Evolutionary conservation across 2,329 filamentous ascomycete species (phyloP), one percentile per base, ranked within the genome.

Genomic region (Zopfia rhizophila): DNA sequence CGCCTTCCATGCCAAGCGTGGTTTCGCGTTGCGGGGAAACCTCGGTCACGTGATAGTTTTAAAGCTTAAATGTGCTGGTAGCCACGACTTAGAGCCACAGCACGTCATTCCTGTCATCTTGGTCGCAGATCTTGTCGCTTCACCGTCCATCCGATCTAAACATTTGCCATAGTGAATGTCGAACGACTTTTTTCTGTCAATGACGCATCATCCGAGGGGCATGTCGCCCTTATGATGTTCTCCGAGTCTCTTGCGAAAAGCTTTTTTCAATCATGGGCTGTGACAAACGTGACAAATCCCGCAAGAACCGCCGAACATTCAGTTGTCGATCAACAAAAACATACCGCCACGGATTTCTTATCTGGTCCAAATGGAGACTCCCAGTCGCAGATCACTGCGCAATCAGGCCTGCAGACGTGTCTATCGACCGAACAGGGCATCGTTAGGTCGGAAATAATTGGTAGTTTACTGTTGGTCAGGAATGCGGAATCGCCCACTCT

Each of bases 21-120:
- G 24, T 10, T 17, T 45, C 54, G 54, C 50, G 56, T 61, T 55
- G 58, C 51, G 56, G 56, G 56, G 56, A 45, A 51, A n/a, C n/a
- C n/a, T n/a, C n/a, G n/a, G n/a, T 53, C 53, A 53, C 50, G 50
- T 53, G 53, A 27, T n/a, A n/a, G n/a, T n/a, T n/a, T n/a, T n/a
- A 27, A 27, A 27, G 24, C 24, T 27, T 27, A 27, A 27, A 27
- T 27, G 24, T 27, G n/a, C n/a, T 27, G 8, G 8, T n/a, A 27
- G 24, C 24, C 24, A 8, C 24, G 24, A 8, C 8, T 27, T n/a
- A 8, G n/a, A 27, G 24, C 24, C 24, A 27, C 24, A 27, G n/a
- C 8, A 27, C 24, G 24, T n/a, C n/a, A n/a, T n/a, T n/a, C n/a
- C n/a, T n/a, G n/a, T n/a, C n/a, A n/a, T n/a, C n/a, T n/a, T n/a